A percentile compares a stretch with the other conserved stretches of the same genome.
Evolutionary conservation across 2,329 filamentous ascomycete species (phyloP).

Genomic region (Didymella arachidicola): DNA sequence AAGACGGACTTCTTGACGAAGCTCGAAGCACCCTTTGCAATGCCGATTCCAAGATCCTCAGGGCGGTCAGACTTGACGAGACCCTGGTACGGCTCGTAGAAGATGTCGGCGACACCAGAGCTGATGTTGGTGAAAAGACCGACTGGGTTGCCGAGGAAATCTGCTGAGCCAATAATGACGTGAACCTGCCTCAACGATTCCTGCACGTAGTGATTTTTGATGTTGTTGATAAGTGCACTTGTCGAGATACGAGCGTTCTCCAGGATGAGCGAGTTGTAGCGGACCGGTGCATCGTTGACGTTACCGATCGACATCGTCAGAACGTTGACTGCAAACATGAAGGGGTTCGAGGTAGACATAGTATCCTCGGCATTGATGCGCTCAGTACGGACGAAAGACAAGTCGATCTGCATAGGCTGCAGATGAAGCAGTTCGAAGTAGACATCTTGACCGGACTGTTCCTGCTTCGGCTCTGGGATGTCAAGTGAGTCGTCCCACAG

Average conservation of each 20-base stretch:
- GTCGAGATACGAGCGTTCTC: slow-evolving; percentile 95
- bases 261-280: slow-evolving; percentile 90
- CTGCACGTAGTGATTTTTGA: slow-evolving; percentile 95
- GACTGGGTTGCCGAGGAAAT: slow-evolving; percentile 97
- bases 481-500: slow-evolving; percentile 90
- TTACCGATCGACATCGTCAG: slow-evolving; percentile 99
- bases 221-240: slow-evolving; percentile 80
- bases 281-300: slow-evolving; percentile 95
- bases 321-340: slow-evolving; percentile 99
- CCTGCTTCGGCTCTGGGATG: slow-evolving; percentile 87
- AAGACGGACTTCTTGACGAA: slow-evolving; percentile 99
- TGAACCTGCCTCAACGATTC: slow-evolving; percentile 96
- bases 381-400: slow-evolving; percentile 97
- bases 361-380: slow-evolving; percentile 96
- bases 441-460: slow-evolving; percentile 87
- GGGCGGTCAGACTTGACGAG: slow-evolving; percentile 95
- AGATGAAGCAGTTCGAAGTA: slow-evolving; percentile 98
- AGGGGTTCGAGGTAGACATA: slow-evolving; percentile 82
- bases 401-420: slow-evolving; percentile 96
- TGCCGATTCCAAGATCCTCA: slow-evolving; percentile 92
- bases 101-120: slow-evolving; percentile 96
- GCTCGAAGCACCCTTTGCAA: slow-evolving; percentile 94
- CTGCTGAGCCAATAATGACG: slow-evolving; percentile 94
- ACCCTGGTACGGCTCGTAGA: slow-evolving; percentile 98
- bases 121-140: slow-evolving; percentile 98